Percentiles rank a stretch among this genome's conserved stretches.
phyloP scores from a whole-genome alignment of 805 yeast genomes.

The Ogataea polymorpha region DNA sequence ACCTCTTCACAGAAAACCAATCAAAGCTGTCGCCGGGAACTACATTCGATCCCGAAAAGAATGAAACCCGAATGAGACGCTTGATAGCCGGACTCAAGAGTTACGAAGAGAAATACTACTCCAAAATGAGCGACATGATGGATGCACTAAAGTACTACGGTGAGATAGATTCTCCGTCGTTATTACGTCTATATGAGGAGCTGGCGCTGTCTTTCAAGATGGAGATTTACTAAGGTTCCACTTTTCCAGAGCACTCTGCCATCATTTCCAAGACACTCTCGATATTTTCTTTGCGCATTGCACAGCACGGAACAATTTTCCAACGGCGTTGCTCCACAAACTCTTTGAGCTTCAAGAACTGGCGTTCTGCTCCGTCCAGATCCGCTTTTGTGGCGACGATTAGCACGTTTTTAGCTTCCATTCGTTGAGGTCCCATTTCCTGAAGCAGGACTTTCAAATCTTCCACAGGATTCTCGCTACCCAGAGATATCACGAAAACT shows the following conservation, averaged over 20 bases:
- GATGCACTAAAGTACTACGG: slow-evolving; percentile 46
- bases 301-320: slow-evolving; percentile 84
- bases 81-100: slow-evolving; percentile 40
- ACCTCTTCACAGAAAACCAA: slow-evolving; percentile 40
- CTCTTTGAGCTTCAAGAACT: slow-evolving; percentile 42
- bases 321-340: slow-evolving; percentile 48
- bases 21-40: slow-evolving; percentile 36
- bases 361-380: slow-evolving; percentile 49
- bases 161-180: slow-evolving; percentile 46
- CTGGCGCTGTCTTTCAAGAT: slow-evolving; percentile 31
- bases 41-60: slow-evolving; percentile 38
- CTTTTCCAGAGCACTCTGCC: slow-evolving; percentile 53
- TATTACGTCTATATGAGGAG: slow-evolving; percentile 41
- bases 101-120: slow-evolving; percentile 43
- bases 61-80: slow-evolving; percentile 38
- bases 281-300: slow-evolving; percentile 66
- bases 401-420: slow-evolving; percentile 59
- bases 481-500: slow-evolving; percentile 82
- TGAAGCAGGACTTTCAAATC: slow-evolving; percentile 61
- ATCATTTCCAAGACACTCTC: slow-evolving; percentile 67
- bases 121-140: slow-evolving; percentile 43
- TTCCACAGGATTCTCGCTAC: slow-evolving; percentile 56
- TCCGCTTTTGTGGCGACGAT: slow-evolving; percentile 97
- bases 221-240: slow-evolving; percentile 8
- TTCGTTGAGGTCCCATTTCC: slow-evolving; percentile 69